Base-by-base conservation (phyloP, 306 rosid genomes). In the Quercus suber region DNA sequence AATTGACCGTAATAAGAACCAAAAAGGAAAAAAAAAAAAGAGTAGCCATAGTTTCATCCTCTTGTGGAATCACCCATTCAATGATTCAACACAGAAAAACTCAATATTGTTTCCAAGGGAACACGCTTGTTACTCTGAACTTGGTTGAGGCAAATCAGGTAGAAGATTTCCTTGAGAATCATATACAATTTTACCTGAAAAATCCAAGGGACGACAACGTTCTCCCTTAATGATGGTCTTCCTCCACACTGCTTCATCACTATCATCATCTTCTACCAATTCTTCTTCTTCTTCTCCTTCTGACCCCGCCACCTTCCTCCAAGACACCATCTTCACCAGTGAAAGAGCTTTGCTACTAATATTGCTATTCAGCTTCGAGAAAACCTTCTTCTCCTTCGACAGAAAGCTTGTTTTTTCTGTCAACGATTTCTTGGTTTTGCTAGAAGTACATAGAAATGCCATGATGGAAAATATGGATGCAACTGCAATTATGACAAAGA, bases 141-240 rank as follows among this genome's bases (percentile, higher is more conserved):
- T 5, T 63, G 28, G 33, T 9, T 49, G 13, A 15, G 63, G 55
- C 3, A 13, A 60, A 20, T 57, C 68, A 2, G 45, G 28, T 5
- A 75, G 20, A 15, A 43, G 41, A 71, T 88, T 89, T 27, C 81
- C 82, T 12, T 86, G 60, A 72, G 85, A 87, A 84, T 88, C 89
- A 33, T 80, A 76, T 19, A 59, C 73, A 74, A 79, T 82, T 13
- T 85, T 82, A 4, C 88, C 91, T 0, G 96, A 91, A 75, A 84
- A 87, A 71, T 88, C 86, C 1, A 90, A 60, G 11, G 94, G 97
- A 60, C 91, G 92, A 79, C 97, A 92, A 73, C 86, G 77, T 77
- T 90, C 94, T 4, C 97, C 97, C 88, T 73, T 87, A 71, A 92
- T 84, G 76, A 92, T 92, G 55, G 86, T 84, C 86, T 92, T 92